Base-by-base conservation (phyloP, 108 stramenopile species). In the Cyclotella baltica region DNA sequence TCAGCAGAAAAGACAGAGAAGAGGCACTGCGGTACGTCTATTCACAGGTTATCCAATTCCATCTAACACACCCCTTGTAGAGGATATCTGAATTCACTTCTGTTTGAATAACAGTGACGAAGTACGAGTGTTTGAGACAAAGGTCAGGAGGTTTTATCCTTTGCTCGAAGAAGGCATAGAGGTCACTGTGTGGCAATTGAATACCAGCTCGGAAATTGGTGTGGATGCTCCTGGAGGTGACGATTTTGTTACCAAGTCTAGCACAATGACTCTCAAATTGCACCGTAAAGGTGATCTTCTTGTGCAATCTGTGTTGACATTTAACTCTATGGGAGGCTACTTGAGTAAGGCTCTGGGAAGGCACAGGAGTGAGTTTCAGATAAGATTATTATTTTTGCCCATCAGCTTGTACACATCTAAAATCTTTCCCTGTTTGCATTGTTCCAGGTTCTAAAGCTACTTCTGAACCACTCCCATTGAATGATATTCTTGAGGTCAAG, bases 101-200 rank as follows among this genome's bases (percentile, higher is more conserved):
- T 20, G 51, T 43, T 53, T 52, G 5, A 51, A 43, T 64, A 43
- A 35, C 16, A 90, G 89, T 52, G 89, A 94, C 53, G 93, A 92
- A 16, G 92, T 93, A 0, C 86, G 90, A 55, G 80, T 83, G 3
- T 94, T 92, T 62, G 96, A 96, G 68, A 75, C 78, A 6, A 91
- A 87, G 66, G 73, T 88, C 67, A 88, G 88, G 77, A 81, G 87
- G 43, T 94, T 89, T 66, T 80, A 81, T 61, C 73, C 84, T 56
- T n/a, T 79, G 31, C 62, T 96, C 46, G 92, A 94, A 67, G 92
- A 93, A 57, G 96, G 93, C 30, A 70, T 96, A 19, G 92, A 94
- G 79, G 89, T 93, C 11, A 88, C 90, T 36, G 84, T 96, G 89
- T 96, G 96, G 96, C 90, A 93, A 72, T 65, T 93, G 64, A 92